A percentile compares a stretch with the other conserved stretches of the same genome.
phyloP scores from a whole-genome alignment of 495 filamentous ascomycete species.

The Neurospora sp. region DNA sequence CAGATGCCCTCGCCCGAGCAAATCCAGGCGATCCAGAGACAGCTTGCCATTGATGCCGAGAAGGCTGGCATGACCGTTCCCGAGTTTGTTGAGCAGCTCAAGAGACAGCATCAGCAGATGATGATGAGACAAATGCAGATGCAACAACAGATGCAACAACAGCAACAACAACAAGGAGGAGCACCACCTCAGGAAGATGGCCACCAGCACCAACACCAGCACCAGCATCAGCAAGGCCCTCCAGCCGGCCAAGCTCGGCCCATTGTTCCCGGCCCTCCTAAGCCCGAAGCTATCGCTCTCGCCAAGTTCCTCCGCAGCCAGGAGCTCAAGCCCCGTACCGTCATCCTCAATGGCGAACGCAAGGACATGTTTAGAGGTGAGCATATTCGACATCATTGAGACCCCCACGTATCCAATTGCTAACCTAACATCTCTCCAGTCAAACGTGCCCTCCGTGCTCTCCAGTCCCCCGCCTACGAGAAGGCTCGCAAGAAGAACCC shows the following conservation, averaged over 20 bases:
- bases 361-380: constrained; percentile 97
- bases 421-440: constrained; percentile 44
- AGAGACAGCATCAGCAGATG: constrained; percentile 45
- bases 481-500: constrained; percentile 85
- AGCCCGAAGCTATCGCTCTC: constrained; percentile 79
- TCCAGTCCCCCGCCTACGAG: constrained; percentile 78
- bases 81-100: constrained; percentile 57
- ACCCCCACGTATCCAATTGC: background rate
- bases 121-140: constrained; percentile 54
- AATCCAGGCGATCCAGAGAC: constrained; percentile 72
- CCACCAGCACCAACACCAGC: constrained; percentile 34
- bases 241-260: constrained; percentile 45
- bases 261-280: constrained; percentile 63
- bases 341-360: constrained; percentile 89
- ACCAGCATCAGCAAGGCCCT: constrained; percentile 46
- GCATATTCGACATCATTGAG: background rate
- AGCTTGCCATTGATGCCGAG: constrained; percentile 66
- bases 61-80: constrained; percentile 67
- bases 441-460: constrained; percentile 90
- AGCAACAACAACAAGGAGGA: constrained; percentile 17
- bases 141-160: constrained; percentile 54
- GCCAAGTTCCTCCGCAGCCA: constrained; percentile 82
- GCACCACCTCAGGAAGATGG: constrained; percentile 16
- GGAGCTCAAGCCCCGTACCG: constrained; percentile 80
- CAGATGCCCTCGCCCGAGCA: constrained; percentile 77